Conservation (phyloP, 2,329 filamentous ascomycete species). For the Claviceps citrina region DNA sequence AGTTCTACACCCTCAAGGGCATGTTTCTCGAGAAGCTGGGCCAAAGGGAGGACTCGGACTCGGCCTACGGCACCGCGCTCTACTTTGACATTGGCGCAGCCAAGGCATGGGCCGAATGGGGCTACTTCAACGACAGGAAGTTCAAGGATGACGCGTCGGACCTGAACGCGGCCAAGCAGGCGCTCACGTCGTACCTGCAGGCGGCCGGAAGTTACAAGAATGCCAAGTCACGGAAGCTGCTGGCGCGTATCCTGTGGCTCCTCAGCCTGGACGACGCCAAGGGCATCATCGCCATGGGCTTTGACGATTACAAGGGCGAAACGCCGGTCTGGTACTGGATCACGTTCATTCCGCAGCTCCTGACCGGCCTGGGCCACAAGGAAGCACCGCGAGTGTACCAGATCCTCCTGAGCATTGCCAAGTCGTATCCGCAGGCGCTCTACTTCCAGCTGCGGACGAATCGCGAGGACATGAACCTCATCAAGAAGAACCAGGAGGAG, state of each 20-base stretch:
- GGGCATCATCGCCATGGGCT: conserved; percentile 68
- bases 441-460: conserved; percentile 93
- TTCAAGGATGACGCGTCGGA: conserved; percentile 84
- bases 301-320: conserved; percentile 93
- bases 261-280: conserved; percentile 84
- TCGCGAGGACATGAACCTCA: conserved; percentile 80
- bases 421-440: conserved; percentile 84
- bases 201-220: conserved; percentile 95
- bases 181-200: conserved; percentile 89
- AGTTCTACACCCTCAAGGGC: conserved; percentile 97
- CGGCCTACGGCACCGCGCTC: conserved; percentile 84
- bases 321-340: conserved; percentile 99
- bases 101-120: conserved; percentile 99
- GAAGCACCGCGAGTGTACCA: conserved; percentile 77
- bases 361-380: conserved; percentile 80
- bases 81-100: conserved; percentile 92
- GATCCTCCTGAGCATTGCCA: conserved; percentile 84
- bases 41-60: conserved; percentile 80
- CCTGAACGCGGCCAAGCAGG: conserved; percentile 72
- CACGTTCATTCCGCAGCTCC: conserved; percentile 90
- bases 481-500: conserved; percentile 74
- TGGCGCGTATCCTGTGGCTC: conserved; percentile 88
- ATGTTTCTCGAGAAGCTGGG: conserved; percentile 96
- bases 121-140: conserved; percentile 89
- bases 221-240: conserved; percentile 83